Evolutionary conservation across 2,329 filamentous ascomycete species (phyloP).

Genomic region (Diplocarpon mali): DNA sequence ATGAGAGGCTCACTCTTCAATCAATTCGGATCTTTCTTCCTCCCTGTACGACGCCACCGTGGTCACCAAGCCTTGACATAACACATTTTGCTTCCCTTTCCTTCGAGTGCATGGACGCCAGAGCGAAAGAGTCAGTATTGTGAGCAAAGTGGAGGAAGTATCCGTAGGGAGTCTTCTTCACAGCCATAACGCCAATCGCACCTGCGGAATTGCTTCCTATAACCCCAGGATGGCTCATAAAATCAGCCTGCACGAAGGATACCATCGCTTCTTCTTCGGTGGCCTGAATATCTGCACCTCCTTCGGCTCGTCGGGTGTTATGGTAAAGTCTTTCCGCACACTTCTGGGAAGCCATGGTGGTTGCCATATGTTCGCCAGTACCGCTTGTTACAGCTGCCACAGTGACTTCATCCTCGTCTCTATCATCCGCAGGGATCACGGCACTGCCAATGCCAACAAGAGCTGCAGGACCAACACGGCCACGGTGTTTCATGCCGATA

Average conservation of each 20-base stretch:
- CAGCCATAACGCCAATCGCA: slow-evolving; percentile 80
- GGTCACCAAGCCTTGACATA: slow-evolving; percentile 59
- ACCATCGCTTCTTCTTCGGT: slow-evolving; percentile 70
- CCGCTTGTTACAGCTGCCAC: slow-evolving; percentile 86
- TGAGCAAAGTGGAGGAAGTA: slow-evolving; percentile 88
- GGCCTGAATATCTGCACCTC: slow-evolving; percentile 52
- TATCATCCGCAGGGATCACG: slow-evolving; percentile 65
- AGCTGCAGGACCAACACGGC: slow-evolving; percentile 83
- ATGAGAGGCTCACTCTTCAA: neutral
- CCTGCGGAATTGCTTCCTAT: slow-evolving; percentile 67
- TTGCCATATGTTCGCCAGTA: slow-evolving; percentile 96
- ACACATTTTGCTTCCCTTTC: slow-evolving; percentile 68
- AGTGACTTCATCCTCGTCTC: slow-evolving; percentile 55
- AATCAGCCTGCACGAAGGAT: slow-evolving; percentile 75
- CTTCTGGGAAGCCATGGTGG: slow-evolving; percentile 78
- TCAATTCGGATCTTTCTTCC: slow-evolving; percentile 11
- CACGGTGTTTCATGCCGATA: slow-evolving; percentile 96
- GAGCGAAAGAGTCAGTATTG: slow-evolving; percentile 81
- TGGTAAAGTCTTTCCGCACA: slow-evolving; percentile 80
- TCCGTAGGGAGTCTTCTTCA: slow-evolving; percentile 71
- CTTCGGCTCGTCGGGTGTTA: slow-evolving; percentile 46
- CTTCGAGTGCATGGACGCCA: slow-evolving; percentile 77
- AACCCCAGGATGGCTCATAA: slow-evolving; percentile 86
- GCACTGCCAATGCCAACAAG: slow-evolving; percentile 85
- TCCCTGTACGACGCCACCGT: slow-evolving; percentile 24